Conservation (phyloP, 1,139 yeast species). For the Spathaspora sp. region DNA sequence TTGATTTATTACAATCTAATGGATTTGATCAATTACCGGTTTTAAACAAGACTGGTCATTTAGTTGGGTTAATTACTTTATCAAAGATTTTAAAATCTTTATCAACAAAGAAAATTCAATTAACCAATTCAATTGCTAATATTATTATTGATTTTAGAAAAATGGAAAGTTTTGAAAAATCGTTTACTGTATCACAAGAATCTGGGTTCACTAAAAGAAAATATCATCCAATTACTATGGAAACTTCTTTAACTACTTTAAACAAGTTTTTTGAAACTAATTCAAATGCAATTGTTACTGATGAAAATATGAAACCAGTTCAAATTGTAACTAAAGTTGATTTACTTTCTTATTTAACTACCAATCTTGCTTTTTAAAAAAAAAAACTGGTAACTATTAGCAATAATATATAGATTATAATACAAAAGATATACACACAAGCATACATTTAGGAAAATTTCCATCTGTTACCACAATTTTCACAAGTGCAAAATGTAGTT, state of each 20-base stretch:
- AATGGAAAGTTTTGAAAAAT: conserved; percentile 67
- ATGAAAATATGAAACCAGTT: conserved; percentile 65
- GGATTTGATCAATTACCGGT: conserved; percentile 90
- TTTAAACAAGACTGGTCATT: conserved; percentile 55
- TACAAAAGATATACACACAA: conserved; percentile 1
- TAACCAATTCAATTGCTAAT: conserved; percentile 59
- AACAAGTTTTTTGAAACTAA: conserved; percentile 83
- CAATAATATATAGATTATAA: conserved; percentile 5
- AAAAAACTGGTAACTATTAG: too few relatives aligned
- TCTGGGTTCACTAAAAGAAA: conserved; percentile 62
- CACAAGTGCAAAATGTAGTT: conserved; percentile 97
- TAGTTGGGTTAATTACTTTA: conserved; percentile 76
- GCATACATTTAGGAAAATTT: conserved; percentile 74
- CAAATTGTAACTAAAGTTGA: conserved; percentile 90
- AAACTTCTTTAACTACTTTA: conserved; percentile 66
- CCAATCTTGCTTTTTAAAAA: conserved; percentile 17
- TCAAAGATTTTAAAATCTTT: conserved; percentile 70
- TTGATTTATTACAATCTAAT: conserved; percentile 68
- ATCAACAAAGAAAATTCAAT: conserved; percentile 60
- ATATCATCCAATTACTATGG: conserved; percentile 67
- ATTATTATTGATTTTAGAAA: conserved; percentile 76
- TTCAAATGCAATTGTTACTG: conserved; percentile 84
- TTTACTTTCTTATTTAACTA: conserved; percentile 64
- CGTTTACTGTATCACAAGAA: conserved; percentile 62
- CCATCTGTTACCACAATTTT: conserved; percentile 97